Evolutionary conservation across 1,284 basidiomycete species (phyloP).

Genomic region (Ceratobasidium sp.): DNA sequence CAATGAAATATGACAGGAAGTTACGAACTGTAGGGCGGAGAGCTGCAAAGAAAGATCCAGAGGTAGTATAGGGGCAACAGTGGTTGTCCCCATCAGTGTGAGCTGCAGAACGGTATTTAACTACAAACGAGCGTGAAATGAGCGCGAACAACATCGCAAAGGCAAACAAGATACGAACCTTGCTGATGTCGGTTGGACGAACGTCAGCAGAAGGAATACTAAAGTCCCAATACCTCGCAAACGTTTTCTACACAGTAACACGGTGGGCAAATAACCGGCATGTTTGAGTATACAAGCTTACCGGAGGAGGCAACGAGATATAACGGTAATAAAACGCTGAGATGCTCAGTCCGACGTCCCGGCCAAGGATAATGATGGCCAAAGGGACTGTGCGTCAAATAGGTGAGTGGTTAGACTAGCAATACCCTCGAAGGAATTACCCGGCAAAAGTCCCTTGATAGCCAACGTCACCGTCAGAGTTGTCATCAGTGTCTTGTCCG

Average conservation of each 20-base stretch:
- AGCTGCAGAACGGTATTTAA: conserved; percentile 95
- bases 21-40: conserved; percentile 71
- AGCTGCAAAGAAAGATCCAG: conserved; percentile 70
- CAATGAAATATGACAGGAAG: background rate
- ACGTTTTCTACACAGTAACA: conserved; percentile 77
- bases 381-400: conserved; percentile 73
- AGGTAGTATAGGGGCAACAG: conserved; percentile 83
- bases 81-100: conserved; percentile 88
- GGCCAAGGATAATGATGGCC: conserved; percentile 87
- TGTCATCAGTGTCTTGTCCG: conserved; percentile 97
- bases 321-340: conserved; percentile 97
- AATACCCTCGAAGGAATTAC: conserved; percentile 61
- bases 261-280: conserved; percentile 9
- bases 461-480: conserved; percentile 91
- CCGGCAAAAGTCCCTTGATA: conserved; percentile 85
- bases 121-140: conserved; percentile 59
- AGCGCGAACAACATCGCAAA: background rate
- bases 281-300: conserved; percentile 60
- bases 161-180: conserved; percentile 63
- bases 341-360: conserved; percentile 88
- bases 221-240: conserved; percentile 93
- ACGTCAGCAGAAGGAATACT: conserved; percentile 95
- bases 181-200: conserved; percentile 89
- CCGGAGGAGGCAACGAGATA: conserved; percentile 87
- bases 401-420: background rate